A percentile compares a stretch with the other conserved stretches of the same genome.
These are phyloP conservation scores for Claviceps sp. DNA, from an alignment of 2,329 filamentous ascomycete genomes.

Conservation along the genomic window DNA sequence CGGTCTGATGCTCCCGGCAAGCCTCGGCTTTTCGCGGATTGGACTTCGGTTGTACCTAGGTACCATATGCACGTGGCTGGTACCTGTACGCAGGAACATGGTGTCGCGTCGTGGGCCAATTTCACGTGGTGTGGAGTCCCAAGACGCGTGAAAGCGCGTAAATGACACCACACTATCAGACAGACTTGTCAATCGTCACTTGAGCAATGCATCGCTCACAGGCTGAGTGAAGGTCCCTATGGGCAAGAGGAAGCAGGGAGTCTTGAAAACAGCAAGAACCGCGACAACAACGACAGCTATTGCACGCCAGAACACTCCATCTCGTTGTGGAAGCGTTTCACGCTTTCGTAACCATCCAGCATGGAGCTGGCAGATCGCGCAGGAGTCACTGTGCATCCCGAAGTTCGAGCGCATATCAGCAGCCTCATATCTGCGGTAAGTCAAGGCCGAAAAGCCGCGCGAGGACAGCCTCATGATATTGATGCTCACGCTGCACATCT, in stretches of 20 bases:
- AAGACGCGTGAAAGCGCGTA: slow-evolving; percentile 10
- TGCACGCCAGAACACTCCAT: background rate
- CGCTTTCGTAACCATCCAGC: background rate
- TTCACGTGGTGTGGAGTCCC: no score
- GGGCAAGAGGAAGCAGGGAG: background rate
- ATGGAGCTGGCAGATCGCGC: slow-evolving; percentile 43
- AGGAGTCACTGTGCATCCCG: slow-evolving; percentile 64
- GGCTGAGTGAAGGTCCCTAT: no score
- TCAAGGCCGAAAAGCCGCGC: slow-evolving; percentile 14
- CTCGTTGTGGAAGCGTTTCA: background rate
- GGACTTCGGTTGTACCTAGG: background rate
- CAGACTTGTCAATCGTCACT: no score
- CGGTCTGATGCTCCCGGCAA: slow-evolving; percentile 20
- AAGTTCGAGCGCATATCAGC: slow-evolving; percentile 86
- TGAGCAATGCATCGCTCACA: no score
- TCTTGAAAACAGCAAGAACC: background rate
- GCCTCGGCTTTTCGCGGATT: slow-evolving; percentile 25
- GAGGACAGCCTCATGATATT: background rate
- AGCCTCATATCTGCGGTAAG: slow-evolving; percentile 85
- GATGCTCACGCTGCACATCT: background rate
- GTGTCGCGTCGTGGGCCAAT: no score
- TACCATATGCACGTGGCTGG: background rate
- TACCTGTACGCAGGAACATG: no score
- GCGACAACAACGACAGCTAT: background rate
- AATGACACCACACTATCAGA: background rate